Evolutionary conservation across 768 basidiomycete species (phyloP).

Genomic region (Tricholoma bakamatsutake): DNA sequence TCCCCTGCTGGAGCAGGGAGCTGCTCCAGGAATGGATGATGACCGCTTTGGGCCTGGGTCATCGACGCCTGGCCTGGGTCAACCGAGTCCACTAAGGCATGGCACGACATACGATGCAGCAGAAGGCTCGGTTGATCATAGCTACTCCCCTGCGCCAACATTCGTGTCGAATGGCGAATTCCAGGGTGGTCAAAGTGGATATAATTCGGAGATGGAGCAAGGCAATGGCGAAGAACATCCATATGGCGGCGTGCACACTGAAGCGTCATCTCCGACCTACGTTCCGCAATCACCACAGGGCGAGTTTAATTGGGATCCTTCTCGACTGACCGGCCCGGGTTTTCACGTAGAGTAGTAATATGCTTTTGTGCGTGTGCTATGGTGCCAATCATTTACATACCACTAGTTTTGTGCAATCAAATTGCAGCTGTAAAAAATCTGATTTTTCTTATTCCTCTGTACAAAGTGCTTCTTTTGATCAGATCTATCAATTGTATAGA

Average conservation of each 20-base stretch:
- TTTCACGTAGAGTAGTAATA: background rate
- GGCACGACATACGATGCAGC: slow-evolving; percentile 32
- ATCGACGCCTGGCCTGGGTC: slow-evolving; percentile 10
- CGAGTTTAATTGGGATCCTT: background rate
- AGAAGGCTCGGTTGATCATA: slow-evolving; percentile 28
- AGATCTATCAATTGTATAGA: no score
- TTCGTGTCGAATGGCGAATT: slow-evolving; percentile 43
- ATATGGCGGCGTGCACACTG: slow-evolving; percentile 3
- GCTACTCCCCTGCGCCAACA: slow-evolving; percentile 47
- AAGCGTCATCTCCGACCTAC: slow-evolving; percentile 2
- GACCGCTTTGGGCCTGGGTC: slow-evolving; percentile 12
- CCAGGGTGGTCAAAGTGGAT: slow-evolving; percentile 47
- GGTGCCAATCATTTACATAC: no score
- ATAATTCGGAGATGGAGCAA: slow-evolving; percentile 40
- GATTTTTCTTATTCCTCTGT: no score
- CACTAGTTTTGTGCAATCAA: no score
- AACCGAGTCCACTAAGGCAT: slow-evolving; percentile 39
- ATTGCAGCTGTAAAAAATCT: no score
- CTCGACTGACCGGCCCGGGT: background rate
- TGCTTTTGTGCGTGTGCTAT: no score
- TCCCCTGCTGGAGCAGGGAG: slow-evolving; percentile 23
- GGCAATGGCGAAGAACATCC: slow-evolving; percentile 20
- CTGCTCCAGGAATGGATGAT: slow-evolving; percentile 14
- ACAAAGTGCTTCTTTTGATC: no score
- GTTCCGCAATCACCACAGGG: slow-evolving; percentile 8